These are phyloP conservation scores for Diospyros kaki DNA, from an alignment of 148 eudicot genomes.

Conservation along the genomic window DNA sequence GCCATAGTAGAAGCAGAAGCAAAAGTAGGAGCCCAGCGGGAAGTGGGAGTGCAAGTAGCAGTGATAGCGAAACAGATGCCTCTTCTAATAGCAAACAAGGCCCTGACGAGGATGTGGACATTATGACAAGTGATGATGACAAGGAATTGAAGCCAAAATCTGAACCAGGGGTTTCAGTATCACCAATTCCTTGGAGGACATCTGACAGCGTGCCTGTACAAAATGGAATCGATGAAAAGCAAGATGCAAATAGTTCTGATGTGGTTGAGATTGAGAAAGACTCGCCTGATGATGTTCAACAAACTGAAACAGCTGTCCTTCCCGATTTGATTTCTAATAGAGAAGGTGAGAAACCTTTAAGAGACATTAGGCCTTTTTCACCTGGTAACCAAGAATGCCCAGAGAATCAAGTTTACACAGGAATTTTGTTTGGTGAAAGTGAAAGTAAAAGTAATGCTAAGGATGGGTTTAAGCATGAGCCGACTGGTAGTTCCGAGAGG, in stretches of 20 bases:
- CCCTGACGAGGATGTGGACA: slow-evolving; percentile 91
- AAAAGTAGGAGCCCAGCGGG: slow-evolving; percentile 71
- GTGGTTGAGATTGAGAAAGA: slow-evolving; percentile 60
- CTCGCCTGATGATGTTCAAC: slow-evolving; percentile 40
- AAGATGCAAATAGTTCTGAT: slow-evolving; percentile 53
- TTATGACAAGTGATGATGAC: slow-evolving; percentile 73
- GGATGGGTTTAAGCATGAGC: slow-evolving; percentile 36
- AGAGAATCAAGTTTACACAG: slow-evolving; percentile 18
- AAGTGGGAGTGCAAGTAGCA: slow-evolving; percentile 77
- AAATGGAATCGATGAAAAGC: slow-evolving; percentile 35
- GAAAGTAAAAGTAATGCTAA: slow-evolving; percentile 27
- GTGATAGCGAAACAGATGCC: slow-evolving; percentile 91
- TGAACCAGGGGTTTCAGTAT: slow-evolving; percentile 31
- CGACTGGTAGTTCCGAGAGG: slow-evolving; percentile 28
- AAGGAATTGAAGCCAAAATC: slow-evolving; percentile 49
- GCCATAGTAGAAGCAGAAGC: slow-evolving; percentile 53
- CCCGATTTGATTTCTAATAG: slow-evolving; percentile 21
- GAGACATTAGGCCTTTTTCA: slow-evolving; percentile 26
- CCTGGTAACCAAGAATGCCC: slow-evolving; percentile 31
- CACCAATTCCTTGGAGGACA: slow-evolving; percentile 37
- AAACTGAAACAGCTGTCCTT: slow-evolving; percentile 30
- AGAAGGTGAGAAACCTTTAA: slow-evolving; percentile 26
- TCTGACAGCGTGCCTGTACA: slow-evolving; percentile 34
- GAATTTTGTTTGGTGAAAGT: slow-evolving; percentile 26
- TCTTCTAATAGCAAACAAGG: slow-evolving; percentile 89